Base-by-base conservation (phyloP, 345 rosid genomes). In the Pugionium cornutum region DNA sequence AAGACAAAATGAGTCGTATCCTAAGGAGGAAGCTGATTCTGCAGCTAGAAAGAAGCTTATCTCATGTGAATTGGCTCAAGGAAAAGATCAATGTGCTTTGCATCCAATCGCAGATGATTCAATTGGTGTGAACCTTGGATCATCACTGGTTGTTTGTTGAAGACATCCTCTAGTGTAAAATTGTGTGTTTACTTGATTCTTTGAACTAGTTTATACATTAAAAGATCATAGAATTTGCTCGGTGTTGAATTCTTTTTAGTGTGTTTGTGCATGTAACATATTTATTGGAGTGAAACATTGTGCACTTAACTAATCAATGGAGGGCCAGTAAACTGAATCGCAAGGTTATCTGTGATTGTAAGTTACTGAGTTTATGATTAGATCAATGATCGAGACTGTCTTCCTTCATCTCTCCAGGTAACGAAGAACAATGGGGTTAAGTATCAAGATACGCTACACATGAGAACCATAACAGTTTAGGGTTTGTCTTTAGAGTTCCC, bases 141-240 rank as follows among this genome's bases (percentile, higher is more conserved):
- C 43, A 41, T 50, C 61, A 18, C 4, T 64, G 42, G 18, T 44
- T 69, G 28, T 61, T 53, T 9, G 40, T 53, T 53, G 18, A 60
- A 62, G 56, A 62, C 61, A 52, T 51, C 43, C 7, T 70, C 64
- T 26, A 39, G 47, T 56, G 51, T 65, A 72, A 58, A 64, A 65
- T 30, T 29, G 60, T 65, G 76, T 72, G 76, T 42, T 65, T 50
- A 65, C 42, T 72, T 43, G 61, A 65, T 72, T 72, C 71, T 72
- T 58, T 72, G 47, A 34, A 57, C 54, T 43, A 42, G 76, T 64
- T 30, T 55, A 10, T 40, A 63, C 63, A 32, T 46, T 2, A 36
- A 44, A 46, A 52, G 34, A n/a, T 28, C 35, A 41, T 55, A 63
- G n/a, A 47, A 30, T 7, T 45, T 70, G 35, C 25, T 60, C 10